Evolutionary conservation across 2,329 filamentous ascomycete genomes (phyloP).

Genomic region (Xylaria sp.): DNA sequence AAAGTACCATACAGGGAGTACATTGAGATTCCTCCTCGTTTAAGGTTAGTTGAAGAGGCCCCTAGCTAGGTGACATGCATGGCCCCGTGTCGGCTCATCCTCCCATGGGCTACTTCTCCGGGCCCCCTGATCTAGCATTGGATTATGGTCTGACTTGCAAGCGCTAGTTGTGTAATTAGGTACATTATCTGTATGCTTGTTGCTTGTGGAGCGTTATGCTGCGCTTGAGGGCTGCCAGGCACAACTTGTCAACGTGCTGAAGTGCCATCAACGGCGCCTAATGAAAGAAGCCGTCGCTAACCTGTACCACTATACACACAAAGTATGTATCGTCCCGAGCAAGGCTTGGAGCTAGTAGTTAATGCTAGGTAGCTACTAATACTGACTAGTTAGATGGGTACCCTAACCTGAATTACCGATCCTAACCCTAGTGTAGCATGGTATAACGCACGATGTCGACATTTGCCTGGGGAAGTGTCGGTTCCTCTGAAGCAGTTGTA

Average conservation of each 20-base stretch:
- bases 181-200: conserved; percentile 20
- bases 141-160: conserved; percentile 40
- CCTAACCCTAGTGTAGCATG: conserved; percentile 22
- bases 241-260: conserved; percentile 37
- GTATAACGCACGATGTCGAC: conserved; percentile 8
- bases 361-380: conserved; percentile 19
- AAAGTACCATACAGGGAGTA: conserved; percentile 42
- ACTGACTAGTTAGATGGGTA: conserved; percentile 33
- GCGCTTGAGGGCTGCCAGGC: conserved; percentile 38
- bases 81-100: conserved; percentile 49
- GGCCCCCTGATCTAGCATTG: conserved; percentile 37
- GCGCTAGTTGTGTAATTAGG: conserved; percentile 27
- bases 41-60: conserved; percentile 31
- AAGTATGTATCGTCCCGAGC: conserved; percentile 35
- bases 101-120: conserved; percentile 44
- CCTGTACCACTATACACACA: conserved; percentile 26
- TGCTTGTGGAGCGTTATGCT: conserved; percentile 31
- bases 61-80: conserved; percentile 43
- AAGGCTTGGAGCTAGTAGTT: conserved; percentile 40
- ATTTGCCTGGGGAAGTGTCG: conserved; percentile 8
- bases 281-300: conserved; percentile 31
- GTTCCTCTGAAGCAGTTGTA: conserved; percentile 15
- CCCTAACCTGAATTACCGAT: conserved; percentile 10
- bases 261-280: conserved; percentile 39
- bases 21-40: conserved; percentile 34